These are phyloP conservation scores for Canavalia gladiata DNA, from an alignment of 306 rosid genomes.

Conservation along the genomic window DNA sequence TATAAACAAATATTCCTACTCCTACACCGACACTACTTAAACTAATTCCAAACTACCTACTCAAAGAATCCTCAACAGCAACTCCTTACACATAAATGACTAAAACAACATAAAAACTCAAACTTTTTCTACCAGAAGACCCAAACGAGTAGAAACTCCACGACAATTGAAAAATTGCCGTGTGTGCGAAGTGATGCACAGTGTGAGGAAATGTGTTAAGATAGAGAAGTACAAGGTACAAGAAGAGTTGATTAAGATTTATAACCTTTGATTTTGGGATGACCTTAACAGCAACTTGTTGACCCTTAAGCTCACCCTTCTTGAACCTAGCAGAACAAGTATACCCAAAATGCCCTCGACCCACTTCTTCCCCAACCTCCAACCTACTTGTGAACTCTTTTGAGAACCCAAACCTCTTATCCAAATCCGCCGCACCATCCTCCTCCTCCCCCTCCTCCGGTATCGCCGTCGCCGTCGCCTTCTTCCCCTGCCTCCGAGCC, in stretches of 20 bases:
- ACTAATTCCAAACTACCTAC: constrained; percentile 37
- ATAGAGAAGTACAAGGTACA: neutral
- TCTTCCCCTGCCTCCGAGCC: constrained; percentile 83
- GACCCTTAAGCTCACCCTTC: constrained; percentile 93
- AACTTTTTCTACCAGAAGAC: constrained; percentile 24
- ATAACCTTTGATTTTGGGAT: constrained; percentile 92
- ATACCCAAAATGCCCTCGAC: constrained; percentile 99
- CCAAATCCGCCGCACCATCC: constrained; percentile 72
- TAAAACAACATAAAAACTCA: constrained; percentile 26
- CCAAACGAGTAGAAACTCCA: constrained; percentile 16
- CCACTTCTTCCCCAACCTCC: constrained; percentile 95
- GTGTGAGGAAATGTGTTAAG: neutral
- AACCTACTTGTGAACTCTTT: constrained; percentile 80
- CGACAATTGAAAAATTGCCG: neutral
- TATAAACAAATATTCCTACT: constrained; percentile 48
- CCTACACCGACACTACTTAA: neutral
- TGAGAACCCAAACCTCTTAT: constrained; percentile 95
- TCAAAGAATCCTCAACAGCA: constrained; percentile 40
- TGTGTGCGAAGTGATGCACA: constrained; percentile 12
- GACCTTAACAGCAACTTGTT: constrained; percentile 92
- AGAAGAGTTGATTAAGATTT: neutral
- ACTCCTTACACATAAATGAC: constrained; percentile 23
- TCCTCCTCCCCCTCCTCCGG: constrained; percentile 84
- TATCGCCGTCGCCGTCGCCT: constrained; percentile 66
- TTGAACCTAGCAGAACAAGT: constrained; percentile 96